These are phyloP conservation scores for Penicillium roqueforti DNA, from an alignment of 495 filamentous ascomycete species.

Conservation along the genomic window DNA sequence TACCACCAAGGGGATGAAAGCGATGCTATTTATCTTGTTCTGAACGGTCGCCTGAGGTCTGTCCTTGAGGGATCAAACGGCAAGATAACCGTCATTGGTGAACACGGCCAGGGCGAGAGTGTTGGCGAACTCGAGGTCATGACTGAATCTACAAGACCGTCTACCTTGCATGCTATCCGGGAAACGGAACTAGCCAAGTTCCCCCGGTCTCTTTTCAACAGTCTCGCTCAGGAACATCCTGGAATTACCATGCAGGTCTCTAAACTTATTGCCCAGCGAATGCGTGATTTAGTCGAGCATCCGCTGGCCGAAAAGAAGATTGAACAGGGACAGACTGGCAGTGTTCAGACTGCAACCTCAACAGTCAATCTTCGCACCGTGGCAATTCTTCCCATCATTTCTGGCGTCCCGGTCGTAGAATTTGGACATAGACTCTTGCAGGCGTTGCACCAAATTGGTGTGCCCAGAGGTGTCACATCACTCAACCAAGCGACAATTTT, in stretches of 20 bases:
- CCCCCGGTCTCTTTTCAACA: slow-evolving; percentile 94
- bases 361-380: slow-evolving; percentile 91
- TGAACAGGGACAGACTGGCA: slow-evolving; percentile 54
- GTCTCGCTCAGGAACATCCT: slow-evolving; percentile 91
- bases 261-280: slow-evolving; percentile 93
- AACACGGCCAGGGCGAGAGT: slow-evolving; percentile 96
- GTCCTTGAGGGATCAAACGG: slow-evolving; percentile 74
- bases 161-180: slow-evolving; percentile 90
- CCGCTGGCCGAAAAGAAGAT: slow-evolving; percentile 61
- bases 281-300: slow-evolving; percentile 83
- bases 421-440: slow-evolving; percentile 87
- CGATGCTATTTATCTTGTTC: slow-evolving; percentile 95
- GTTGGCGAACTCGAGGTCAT: slow-evolving; percentile 96
- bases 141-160: slow-evolving; percentile 85
- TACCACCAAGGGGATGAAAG: slow-evolving; percentile 94
- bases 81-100: slow-evolving; percentile 82
- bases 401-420: slow-evolving; percentile 89
- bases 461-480: slow-evolving; percentile 82
- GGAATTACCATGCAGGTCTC: slow-evolving; percentile 99
- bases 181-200: slow-evolving; percentile 96
- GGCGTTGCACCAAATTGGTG: slow-evolving; percentile 82
- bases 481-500: slow-evolving; percentile 91
- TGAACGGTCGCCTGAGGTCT: slow-evolving; percentile 83
- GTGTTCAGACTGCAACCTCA: slow-evolving; percentile 70
- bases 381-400: slow-evolving; percentile 83